phyloP scores from a whole-genome alignment of 129 eudicot genomes.

The Chrysanthemum seticuspe region DNA sequence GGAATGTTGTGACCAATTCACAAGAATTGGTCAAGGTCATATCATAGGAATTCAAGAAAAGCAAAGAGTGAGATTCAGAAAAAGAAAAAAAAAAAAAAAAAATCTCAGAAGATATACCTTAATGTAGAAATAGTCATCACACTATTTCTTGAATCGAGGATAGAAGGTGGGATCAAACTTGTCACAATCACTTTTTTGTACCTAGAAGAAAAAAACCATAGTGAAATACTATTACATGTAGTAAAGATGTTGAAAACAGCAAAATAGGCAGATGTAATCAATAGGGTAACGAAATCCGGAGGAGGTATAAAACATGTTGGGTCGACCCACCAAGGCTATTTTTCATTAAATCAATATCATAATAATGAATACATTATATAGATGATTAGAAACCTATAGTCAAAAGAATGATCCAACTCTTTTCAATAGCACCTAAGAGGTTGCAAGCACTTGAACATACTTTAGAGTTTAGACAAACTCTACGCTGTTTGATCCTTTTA shows the following conservation, averaged over 20 bases:
- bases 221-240: conserved; percentile 15
- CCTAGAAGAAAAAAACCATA: conserved; percentile 44
- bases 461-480: neutral
- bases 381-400: neutral
- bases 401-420: neutral
- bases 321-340: neutral
- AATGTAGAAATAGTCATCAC: conserved; percentile 96
- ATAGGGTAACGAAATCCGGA: neutral
- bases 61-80: neutral
- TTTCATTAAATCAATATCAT: neutral
- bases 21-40: no score
- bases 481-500: conserved; percentile 5
- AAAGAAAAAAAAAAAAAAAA: no score
- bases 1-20: no score
- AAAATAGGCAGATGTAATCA: neutral
- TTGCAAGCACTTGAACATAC: neutral
- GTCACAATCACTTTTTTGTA: conserved; percentile 93
- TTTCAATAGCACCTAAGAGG: neutral
- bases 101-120: conserved; percentile 54
- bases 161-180: conserved; percentile 90
- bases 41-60: neutral
- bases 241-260: neutral
- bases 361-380: neutral
- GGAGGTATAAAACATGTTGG: neutral
- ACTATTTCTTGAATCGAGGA: conserved; percentile 99